Percentiles rank a stretch among this genome's conserved stretches.
These are phyloP conservation scores for Myxozyma mucilagina DNA, from an alignment of 805 yeast genomes.

Conservation along the genomic window DNA sequence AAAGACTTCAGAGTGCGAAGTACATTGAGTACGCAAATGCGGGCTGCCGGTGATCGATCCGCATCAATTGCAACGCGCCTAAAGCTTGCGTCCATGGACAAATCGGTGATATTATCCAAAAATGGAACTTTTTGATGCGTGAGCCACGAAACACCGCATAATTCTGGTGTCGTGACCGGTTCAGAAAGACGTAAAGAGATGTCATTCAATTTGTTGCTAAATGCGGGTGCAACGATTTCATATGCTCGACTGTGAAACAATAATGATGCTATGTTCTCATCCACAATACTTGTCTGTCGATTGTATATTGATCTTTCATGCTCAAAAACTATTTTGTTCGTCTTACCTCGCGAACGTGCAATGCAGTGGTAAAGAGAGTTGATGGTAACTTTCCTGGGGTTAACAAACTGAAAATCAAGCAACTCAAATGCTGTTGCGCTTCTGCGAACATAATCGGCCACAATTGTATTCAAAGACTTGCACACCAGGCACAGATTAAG, in stretches of 20 bases:
- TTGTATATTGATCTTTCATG: background rate
- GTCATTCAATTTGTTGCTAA: background rate
- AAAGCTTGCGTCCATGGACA: slow-evolving; percentile 8
- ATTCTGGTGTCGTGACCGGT: background rate
- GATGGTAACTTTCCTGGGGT: background rate
- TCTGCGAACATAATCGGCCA: slow-evolving; percentile 1
- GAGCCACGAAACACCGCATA: slow-evolving; percentile 9
- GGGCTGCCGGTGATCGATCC: background rate
- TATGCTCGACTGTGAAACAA: background rate
- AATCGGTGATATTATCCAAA: background rate
- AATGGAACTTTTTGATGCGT: slow-evolving; percentile 5
- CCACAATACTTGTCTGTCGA: background rate
- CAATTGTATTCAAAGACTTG: background rate
- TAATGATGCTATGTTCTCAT: slow-evolving; percentile 2
- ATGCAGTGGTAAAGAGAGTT: slow-evolving; percentile 1
- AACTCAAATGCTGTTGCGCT: background rate
- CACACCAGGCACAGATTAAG: background rate
- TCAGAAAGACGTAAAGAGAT: slow-evolving; percentile 3
- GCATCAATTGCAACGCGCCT: slow-evolving; percentile 8
- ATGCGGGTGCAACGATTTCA: background rate
- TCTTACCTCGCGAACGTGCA: background rate
- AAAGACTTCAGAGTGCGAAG: background rate
- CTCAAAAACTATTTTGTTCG: background rate
- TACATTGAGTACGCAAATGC: background rate
- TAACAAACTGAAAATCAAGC: background rate